Percentiles rank a stretch among this genome's conserved stretches.
Conservation (phyloP, 2,329 filamentous ascomycete genomes). For the Cyclaneusma minus region DNA sequence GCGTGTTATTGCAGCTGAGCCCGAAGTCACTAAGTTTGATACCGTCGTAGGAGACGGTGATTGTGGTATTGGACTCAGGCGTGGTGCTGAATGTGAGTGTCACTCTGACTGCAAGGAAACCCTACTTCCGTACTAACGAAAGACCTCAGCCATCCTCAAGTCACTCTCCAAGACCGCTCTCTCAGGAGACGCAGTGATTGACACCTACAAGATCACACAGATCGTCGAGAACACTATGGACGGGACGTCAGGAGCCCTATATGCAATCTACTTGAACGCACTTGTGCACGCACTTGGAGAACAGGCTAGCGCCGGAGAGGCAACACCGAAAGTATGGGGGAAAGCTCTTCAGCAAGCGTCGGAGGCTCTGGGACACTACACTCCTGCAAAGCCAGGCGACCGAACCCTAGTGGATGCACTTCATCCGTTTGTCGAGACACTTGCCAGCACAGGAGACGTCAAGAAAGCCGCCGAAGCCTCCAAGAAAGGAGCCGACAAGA, state of each 20-base stretch:
- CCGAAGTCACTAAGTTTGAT: slow-evolving; percentile 51
- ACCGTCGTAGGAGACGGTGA: slow-evolving; percentile 60
- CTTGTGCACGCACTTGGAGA: slow-evolving; percentile 33
- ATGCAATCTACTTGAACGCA: slow-evolving; percentile 62
- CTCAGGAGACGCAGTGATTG: slow-evolving; percentile 40
- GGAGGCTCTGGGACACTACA: slow-evolving; percentile 63
- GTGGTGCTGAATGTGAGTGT: slow-evolving; percentile 41
- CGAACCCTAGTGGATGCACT: slow-evolving; percentile 83
- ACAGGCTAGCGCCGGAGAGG: slow-evolving; percentile 13
- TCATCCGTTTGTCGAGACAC: slow-evolving; percentile 66
- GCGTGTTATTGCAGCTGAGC: slow-evolving; percentile 44
- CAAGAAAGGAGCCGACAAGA: slow-evolving; percentile 60
- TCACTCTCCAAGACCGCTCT: slow-evolving; percentile 25
- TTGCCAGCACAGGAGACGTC: slow-evolving; percentile 49
- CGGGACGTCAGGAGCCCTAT: slow-evolving; percentile 61
- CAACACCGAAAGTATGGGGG: slow-evolving; percentile 36
- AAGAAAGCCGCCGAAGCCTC: slow-evolving; percentile 63
- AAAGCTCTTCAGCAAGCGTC: slow-evolving; percentile 55
- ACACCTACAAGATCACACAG: slow-evolving; percentile 42
- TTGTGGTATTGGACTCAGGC: slow-evolving; percentile 53
- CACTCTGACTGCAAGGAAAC: not conserved
- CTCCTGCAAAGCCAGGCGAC: slow-evolving; percentile 77
- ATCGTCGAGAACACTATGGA: slow-evolving; percentile 58
- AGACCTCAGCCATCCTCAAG: slow-evolving; percentile 23
- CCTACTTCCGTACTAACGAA: slow-evolving; percentile 10